These are phyloP conservation scores for Coelastrella sp. DNA, from an alignment of 139 green algal genomes.

Conservation along the genomic window DNA sequence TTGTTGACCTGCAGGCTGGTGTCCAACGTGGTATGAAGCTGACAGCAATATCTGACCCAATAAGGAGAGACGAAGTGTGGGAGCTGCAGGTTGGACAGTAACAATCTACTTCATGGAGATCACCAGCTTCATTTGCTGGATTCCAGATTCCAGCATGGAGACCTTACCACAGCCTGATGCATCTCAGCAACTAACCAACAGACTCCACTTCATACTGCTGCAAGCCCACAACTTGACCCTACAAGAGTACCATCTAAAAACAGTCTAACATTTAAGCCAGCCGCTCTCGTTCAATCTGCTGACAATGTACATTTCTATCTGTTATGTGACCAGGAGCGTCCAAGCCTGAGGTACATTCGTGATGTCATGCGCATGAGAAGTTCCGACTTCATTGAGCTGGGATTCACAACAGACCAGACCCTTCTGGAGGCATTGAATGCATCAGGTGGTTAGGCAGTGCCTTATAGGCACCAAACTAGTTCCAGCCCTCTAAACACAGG, in stretches of 20 bases:
- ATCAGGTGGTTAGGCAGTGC: not conserved
- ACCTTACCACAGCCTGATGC: not conserved
- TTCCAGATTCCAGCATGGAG: not conserved
- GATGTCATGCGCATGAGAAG: conserved; percentile 35
- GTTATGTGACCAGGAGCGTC: conserved; percentile 28
- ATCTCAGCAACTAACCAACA: too few relatives aligned
- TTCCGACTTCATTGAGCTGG: not conserved
- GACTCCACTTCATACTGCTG: too few relatives aligned
- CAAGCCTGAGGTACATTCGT: conserved; percentile 37
- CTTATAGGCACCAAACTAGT: too few relatives aligned
- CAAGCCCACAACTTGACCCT: too few relatives aligned
- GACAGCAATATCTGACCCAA: conserved; percentile 31
- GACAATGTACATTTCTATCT: not conserved
- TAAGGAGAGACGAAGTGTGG: conserved; percentile 30
- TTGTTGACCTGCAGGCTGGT: conserved; percentile 24
- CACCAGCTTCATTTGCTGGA: too few relatives aligned
- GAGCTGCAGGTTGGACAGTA: not conserved
- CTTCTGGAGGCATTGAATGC: conserved; percentile 1
- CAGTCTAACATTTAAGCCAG: not conserved
- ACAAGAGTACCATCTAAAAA: too few relatives aligned
- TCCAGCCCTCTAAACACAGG: too few relatives aligned
- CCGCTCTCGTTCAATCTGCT: not conserved
- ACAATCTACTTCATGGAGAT: not conserved
- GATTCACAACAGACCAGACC: not conserved
- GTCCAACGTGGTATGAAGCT: conserved; percentile 38